phyloP scores from a whole-genome alignment of 352 stramenopile genomes.

The Blastocystis sp. region DNA sequence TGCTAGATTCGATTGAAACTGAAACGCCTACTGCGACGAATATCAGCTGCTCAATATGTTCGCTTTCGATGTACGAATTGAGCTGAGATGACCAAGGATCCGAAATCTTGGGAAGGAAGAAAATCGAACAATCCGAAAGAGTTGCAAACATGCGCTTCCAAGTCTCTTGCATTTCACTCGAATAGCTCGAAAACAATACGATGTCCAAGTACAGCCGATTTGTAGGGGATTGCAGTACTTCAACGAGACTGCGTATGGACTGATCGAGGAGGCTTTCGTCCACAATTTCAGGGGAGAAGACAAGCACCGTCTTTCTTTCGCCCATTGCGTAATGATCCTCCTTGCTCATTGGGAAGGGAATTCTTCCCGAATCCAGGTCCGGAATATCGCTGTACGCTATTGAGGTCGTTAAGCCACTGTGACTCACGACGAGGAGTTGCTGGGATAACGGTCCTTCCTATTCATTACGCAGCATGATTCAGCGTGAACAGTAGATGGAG shows the following conservation, averaged over 20 bases:
- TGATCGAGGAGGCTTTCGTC: neutral
- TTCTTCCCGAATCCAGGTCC: slow-evolving; percentile 43
- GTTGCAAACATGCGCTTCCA: neutral
- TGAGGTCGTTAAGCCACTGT: too few species aligned
- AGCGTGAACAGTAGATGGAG: too few species aligned
- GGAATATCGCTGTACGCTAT: slow-evolving; percentile 1
- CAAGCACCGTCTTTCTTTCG: slow-evolving; percentile 37
- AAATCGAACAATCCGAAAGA: neutral
- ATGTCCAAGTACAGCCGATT: slow-evolving; percentile 31
- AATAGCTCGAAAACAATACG: neutral
- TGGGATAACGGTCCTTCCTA: too few species aligned
- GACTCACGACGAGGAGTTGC: too few species aligned
- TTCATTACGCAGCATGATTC: too few species aligned
- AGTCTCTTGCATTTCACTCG: neutral
- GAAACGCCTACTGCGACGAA: neutral
- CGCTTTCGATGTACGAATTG: neutral
- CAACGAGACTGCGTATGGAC: neutral
- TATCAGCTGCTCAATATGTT: slow-evolving; percentile 15
- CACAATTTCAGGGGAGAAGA: neutral
- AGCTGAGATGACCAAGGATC: neutral
- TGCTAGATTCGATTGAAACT: neutral
- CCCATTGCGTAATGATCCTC: slow-evolving; percentile 16
- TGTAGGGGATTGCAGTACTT: neutral
- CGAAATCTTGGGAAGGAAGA: neutral
- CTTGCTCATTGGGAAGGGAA: slow-evolving; percentile 1